Evolutionary conservation across 2,329 filamentous ascomycete species (phyloP).

Genomic region (Amauroascus verrucosus): DNA sequence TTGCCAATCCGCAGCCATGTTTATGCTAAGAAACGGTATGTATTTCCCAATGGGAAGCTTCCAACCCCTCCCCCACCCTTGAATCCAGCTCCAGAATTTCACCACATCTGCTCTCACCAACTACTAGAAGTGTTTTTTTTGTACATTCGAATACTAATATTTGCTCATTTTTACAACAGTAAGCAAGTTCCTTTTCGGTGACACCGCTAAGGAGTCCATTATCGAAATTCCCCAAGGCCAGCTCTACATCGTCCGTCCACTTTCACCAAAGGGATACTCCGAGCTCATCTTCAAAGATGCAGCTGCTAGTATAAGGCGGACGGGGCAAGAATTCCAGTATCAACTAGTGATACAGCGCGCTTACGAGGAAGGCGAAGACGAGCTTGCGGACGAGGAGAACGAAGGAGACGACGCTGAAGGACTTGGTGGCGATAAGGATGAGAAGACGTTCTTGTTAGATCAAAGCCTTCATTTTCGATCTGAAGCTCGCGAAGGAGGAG

Average conservation of each 20-base stretch:
- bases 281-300: conserved; percentile 99
- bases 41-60: conserved; percentile 19
- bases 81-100: background rate
- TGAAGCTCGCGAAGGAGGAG: conserved; percentile 66
- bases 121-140: background rate
- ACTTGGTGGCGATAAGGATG: conserved; percentile 72
- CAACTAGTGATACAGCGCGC: conserved; percentile 92
- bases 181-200: conserved; percentile 84
- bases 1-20: conserved; percentile 35
- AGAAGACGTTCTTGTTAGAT: conserved; percentile 95
- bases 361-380: conserved; percentile 95
- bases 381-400: conserved; percentile 80
- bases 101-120: background rate
- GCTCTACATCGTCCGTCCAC: conserved; percentile 89
- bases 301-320: conserved; percentile 80
- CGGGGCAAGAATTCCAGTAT: conserved; percentile 91
- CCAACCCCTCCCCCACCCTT: conserved; percentile 19
- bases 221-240: conserved; percentile 93
- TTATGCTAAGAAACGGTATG: conserved; percentile 49
- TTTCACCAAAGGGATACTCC: conserved; percentile 93
- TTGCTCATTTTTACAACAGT: conserved; percentile 43
- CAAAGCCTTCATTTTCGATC: conserved; percentile 79
- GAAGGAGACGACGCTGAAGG: conserved; percentile 68
- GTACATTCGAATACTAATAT: conserved; percentile 3
- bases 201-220: conserved; percentile 80